Conservation (phyloP, 495 filamentous ascomycete genomes). For the Hypoxylon crocopeplum region DNA sequence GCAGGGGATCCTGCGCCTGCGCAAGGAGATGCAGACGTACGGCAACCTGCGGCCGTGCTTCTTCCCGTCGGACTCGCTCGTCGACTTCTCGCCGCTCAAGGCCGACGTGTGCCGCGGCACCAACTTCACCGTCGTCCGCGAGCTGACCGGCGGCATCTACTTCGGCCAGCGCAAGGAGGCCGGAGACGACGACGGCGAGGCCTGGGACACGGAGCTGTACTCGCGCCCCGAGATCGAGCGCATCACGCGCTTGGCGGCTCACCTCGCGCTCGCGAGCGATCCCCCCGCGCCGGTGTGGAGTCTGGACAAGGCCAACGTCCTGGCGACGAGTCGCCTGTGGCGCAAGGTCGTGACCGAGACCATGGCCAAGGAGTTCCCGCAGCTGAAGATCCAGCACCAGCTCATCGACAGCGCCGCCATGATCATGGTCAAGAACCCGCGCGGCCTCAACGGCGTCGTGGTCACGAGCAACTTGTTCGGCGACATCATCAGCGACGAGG, state of each 20-base stretch:
- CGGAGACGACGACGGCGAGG: constrained; percentile 76
- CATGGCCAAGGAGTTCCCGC: constrained; percentile 85
- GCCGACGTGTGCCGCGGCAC: constrained; percentile 83
- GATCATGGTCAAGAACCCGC: constrained; percentile 95
- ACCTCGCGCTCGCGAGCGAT: constrained; percentile 79
- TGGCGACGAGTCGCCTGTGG: constrained; percentile 91
- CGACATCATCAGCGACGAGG: constrained; percentile 97
- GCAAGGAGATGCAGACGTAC: constrained; percentile 93
- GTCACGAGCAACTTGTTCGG: constrained; percentile 96
- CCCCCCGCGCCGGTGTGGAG: constrained; percentile 86
- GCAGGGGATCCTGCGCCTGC: constrained; percentile 90
- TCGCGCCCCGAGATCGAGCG: constrained; percentile 87
- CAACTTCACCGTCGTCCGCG: constrained; percentile 94
- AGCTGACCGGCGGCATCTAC: constrained; percentile 95
- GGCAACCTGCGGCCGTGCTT: constrained; percentile 98
- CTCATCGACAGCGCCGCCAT: constrained; percentile 96
- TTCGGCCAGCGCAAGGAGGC: constrained; percentile 93
- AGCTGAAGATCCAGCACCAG: constrained; percentile 84
- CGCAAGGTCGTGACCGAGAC: constrained; percentile 85
- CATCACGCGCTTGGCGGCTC: constrained; percentile 80
- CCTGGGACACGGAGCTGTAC: constrained; percentile 91
- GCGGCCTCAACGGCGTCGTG: constrained; percentile 88
- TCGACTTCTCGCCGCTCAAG: constrained; percentile 88
- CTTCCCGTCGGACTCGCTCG: constrained; percentile 89
- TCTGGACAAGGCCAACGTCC: constrained; percentile 96